These are phyloP conservation scores for Periconia digitata DNA, from an alignment of 2,329 filamentous ascomycete species.

Conservation along the genomic window DNA sequence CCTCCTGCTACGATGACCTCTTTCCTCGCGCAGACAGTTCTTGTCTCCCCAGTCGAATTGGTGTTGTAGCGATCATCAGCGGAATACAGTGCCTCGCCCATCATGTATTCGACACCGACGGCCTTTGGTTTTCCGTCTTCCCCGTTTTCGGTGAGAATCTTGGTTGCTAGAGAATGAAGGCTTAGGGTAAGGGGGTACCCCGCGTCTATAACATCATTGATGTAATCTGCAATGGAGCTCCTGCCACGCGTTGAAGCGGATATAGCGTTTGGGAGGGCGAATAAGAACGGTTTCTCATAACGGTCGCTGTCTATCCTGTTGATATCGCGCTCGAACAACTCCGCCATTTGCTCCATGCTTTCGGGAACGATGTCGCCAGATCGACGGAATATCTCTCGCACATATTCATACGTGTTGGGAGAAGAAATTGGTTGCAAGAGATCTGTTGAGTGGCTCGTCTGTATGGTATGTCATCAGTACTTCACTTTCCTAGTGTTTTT, in stretches of 20 bases:
- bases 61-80: conserved; percentile 5
- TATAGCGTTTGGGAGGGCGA: conserved; percentile 58
- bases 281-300: conserved; percentile 52
- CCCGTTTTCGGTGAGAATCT: conserved; percentile 1
- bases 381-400: too few relatives aligned
- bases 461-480: too few relatives aligned
- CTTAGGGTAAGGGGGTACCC: conserved; percentile 44
- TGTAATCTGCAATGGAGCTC: too few relatives aligned
- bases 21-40: conserved; percentile 1
- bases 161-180: conserved; percentile 3
- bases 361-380: too few relatives aligned
- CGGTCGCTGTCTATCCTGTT: conserved; percentile 17
- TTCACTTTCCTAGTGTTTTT: too few relatives aligned
- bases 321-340: conserved; percentile 1
- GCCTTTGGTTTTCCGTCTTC: conserved; percentile 42
- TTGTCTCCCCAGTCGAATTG: background rate
- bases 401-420: too few relatives aligned
- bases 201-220: too few relatives aligned
- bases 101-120: conserved; percentile 54
- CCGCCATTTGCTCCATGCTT: conserved; percentile 1
- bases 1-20: conserved; percentile 38
- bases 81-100: conserved; percentile 50
- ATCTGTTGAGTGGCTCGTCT: too few relatives aligned
- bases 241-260: too few relatives aligned
- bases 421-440: too few relatives aligned